Evolutionary conservation across 148 eudicot species (phyloP).

Genomic region (Camellia japonica): DNA sequence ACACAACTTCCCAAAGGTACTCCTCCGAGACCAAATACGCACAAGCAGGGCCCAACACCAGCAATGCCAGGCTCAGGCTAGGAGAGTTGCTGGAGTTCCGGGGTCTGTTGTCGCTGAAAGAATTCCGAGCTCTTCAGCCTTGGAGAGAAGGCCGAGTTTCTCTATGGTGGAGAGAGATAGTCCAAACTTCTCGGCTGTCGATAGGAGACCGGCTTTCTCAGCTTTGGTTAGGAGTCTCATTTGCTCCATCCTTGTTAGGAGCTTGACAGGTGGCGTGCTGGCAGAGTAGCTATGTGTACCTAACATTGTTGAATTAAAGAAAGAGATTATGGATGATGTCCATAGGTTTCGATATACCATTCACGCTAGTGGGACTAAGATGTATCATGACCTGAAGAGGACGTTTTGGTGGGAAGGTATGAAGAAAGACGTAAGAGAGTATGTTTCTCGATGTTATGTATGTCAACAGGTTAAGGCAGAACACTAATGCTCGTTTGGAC

Average conservation of each 20-base stretch:
- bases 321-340: no score
- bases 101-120: constrained; percentile 91
- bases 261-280: constrained; percentile 45
- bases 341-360: no score
- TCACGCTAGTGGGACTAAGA: no score
- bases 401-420: no score
- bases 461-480: no score
- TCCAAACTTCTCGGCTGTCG: constrained; percentile 79
- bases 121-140: constrained; percentile 80
- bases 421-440: no score
- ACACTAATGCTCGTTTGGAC: no score
- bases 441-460: no score
- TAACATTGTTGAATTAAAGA: no score
- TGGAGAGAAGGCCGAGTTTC: constrained; percentile 77
- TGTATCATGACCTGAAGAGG: no score
- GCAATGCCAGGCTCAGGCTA: constrained; percentile 59
- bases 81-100: constrained; percentile 57
- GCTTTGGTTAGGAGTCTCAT: constrained; percentile 88
- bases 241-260: constrained; percentile 85
- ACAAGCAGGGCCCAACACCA: constrained; percentile 60
- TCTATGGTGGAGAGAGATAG: constrained; percentile 68
- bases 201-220: constrained; percentile 43
- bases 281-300: constrained; percentile 14
- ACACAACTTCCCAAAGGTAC: constrained; percentile 60
- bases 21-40: constrained; percentile 83